Percentiles rank a stretch among this genome's conserved stretches.
Evolutionary conservation across 148 eudicot genomes (phyloP).

Genomic region (Rheum nobile): DNA sequence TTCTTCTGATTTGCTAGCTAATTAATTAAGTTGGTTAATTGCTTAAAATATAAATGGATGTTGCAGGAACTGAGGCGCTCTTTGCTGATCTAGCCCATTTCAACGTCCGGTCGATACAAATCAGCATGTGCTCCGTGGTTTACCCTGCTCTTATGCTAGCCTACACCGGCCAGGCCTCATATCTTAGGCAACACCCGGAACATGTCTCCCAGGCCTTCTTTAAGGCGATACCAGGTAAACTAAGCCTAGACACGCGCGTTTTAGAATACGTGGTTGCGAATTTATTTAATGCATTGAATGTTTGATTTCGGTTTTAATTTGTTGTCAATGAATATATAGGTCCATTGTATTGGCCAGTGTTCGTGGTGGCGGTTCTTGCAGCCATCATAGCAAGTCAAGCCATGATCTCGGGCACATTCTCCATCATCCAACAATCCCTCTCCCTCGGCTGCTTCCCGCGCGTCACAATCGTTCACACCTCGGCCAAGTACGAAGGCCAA

Average conservation of each 20-base stretch:
- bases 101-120: slow-evolving; percentile 25
- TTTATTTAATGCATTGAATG: no score
- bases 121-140: slow-evolving; percentile 21
- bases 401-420: slow-evolving; percentile 29
- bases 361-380: slow-evolving; percentile 30
- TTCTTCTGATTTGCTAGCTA: not conserved
- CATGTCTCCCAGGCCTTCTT: slow-evolving; percentile 19
- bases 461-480: slow-evolving; percentile 25
- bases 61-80: slow-evolving; percentile 20
- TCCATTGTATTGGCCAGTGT: slow-evolving; percentile 32
- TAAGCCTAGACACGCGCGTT: not conserved
- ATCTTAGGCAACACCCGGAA: slow-evolving; percentile 14
- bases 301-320: not conserved
- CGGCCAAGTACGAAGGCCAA: slow-evolving; percentile 26
- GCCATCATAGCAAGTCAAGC: slow-evolving; percentile 48
- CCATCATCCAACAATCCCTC: slow-evolving; percentile 30
- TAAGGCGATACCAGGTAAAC: slow-evolving; percentile 20
- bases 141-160: slow-evolving; percentile 30
- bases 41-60: not conserved
- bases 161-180: slow-evolving; percentile 34
- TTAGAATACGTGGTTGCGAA: no score
- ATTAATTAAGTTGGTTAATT: no score
- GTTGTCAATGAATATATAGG: slow-evolving; percentile 1
- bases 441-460: slow-evolving; percentile 23
- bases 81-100: slow-evolving; percentile 40